A percentile compares a stretch with the other conserved stretches of the same genome.
Conservation (phyloP, 2,329 filamentous ascomycete genomes). For the Pseudocercospora eumusae region DNA sequence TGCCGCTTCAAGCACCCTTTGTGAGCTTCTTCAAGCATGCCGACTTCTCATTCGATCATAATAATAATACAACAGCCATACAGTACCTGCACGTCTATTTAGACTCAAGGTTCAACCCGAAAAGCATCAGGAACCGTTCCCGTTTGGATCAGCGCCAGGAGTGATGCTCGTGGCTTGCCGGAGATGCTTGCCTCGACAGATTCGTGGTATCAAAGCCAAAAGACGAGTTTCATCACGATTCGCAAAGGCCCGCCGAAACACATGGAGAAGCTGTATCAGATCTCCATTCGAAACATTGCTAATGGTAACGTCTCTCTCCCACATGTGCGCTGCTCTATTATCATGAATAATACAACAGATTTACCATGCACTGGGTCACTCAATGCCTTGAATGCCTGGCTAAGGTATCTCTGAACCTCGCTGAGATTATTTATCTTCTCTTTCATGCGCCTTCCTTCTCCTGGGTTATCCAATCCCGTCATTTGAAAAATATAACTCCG, state of each 20-base stretch:
- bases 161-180: background rate
- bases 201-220: too few species aligned
- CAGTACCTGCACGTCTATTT: too few species aligned
- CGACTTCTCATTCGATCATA: background rate
- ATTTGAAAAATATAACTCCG: background rate
- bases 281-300: too few species aligned
- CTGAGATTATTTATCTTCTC: background rate
- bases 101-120: background rate
- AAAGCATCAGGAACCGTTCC: background rate
- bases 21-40: background rate
- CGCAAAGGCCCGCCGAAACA: too few species aligned
- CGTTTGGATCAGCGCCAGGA: background rate
- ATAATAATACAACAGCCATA: background rate
- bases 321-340: background rate
- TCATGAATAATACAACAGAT: background rate
- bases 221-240: too few species aligned
- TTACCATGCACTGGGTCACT: background rate
- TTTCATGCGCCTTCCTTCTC: slow-evolving; percentile 1
- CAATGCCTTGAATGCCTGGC: background rate
- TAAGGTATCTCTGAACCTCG: background rate
- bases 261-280: too few species aligned
- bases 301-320: too few species aligned
- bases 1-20: background rate
- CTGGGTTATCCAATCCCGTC: slow-evolving; percentile 9
- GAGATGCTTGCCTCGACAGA: background rate